phyloP scores from a whole-genome alignment of 75 land plant species.

The Selaginella tamariscina region DNA sequence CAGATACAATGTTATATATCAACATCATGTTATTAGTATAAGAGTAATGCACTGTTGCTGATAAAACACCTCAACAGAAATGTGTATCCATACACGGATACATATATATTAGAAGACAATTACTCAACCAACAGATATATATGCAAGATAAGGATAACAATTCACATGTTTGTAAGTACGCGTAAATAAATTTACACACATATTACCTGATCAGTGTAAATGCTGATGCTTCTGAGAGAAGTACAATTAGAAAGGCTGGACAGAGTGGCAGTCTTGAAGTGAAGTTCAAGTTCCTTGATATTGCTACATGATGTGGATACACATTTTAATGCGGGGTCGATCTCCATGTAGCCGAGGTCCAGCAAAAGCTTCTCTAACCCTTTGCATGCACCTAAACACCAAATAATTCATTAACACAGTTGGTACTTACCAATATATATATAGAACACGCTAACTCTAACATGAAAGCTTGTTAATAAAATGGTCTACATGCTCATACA shows the following conservation, averaged over 20 bases:
- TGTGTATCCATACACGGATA: no score
- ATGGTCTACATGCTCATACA: no score
- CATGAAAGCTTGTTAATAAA: no score
- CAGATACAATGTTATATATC: no score
- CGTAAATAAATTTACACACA: conserved; percentile 14
- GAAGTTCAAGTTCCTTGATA: conserved; percentile 19
- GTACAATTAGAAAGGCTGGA: conserved; percentile 16
- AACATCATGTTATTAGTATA: no score
- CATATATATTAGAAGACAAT: no score
- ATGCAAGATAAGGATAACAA: conserved; percentile 15
- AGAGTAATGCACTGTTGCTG: no score
- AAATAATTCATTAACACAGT: no score
- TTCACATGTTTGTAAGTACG: conserved; percentile 16
- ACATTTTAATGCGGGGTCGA: conserved; percentile 20
- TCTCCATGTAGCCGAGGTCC: conserved; percentile 19
- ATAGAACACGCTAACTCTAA: no score
- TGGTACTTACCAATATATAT: no score
- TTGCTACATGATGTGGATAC: conserved; percentile 16
- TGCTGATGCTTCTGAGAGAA: conserved; percentile 13
- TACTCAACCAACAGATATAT: conserved; percentile 22
- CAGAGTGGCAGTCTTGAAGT: conserved; percentile 23
- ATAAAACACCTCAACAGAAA: no score
- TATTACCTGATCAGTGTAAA: conserved; percentile 20
- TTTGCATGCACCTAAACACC: conserved; percentile 23
- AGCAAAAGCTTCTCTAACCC: conserved; percentile 17